A percentile compares a stretch with the other conserved stretches of the same genome.
Evolutionary conservation across 495 filamentous ascomycete genomes (phyloP).

Genomic region (Trichoderma erinaceum): DNA sequence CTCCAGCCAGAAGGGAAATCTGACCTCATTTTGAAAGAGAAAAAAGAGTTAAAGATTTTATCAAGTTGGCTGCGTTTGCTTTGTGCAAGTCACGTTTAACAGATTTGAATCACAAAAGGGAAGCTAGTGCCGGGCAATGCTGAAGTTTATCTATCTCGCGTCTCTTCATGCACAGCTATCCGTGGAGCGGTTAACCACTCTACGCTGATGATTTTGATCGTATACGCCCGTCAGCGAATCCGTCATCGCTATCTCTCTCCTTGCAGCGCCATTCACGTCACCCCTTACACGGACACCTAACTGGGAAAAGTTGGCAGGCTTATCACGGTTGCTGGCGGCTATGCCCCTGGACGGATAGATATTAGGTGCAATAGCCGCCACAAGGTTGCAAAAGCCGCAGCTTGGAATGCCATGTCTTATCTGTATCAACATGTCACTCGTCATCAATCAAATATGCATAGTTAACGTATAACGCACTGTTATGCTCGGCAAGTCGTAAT

Average conservation of each 20-base stretch:
- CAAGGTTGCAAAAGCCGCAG: background rate
- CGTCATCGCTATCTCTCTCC: background rate
- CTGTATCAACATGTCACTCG: background rate
- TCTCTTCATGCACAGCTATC: background rate
- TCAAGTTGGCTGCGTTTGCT: background rate
- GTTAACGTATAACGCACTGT: no score
- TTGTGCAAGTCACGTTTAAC: background rate
- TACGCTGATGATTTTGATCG: background rate
- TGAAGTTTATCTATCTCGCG: background rate
- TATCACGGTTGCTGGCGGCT: constrained; percentile 7
- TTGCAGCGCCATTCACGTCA: background rate
- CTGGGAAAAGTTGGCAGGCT: background rate
- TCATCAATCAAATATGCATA: no score
- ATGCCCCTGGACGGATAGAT: background rate
- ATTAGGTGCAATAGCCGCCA: background rate
- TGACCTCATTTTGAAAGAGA: background rate
- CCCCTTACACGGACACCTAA: background rate
- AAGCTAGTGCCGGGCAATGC: background rate
- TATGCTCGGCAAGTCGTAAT: no score
- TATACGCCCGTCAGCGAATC: background rate
- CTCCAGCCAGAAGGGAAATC: constrained; percentile 20
- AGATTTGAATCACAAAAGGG: background rate
- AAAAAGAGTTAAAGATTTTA: background rate
- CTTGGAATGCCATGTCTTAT: background rate
- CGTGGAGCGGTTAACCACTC: background rate